A percentile compares a stretch with the other conserved stretches of the same genome.
These are phyloP conservation scores for Salix brachista DNA, from an alignment of 345 rosid genomes.

Conservation along the genomic window DNA sequence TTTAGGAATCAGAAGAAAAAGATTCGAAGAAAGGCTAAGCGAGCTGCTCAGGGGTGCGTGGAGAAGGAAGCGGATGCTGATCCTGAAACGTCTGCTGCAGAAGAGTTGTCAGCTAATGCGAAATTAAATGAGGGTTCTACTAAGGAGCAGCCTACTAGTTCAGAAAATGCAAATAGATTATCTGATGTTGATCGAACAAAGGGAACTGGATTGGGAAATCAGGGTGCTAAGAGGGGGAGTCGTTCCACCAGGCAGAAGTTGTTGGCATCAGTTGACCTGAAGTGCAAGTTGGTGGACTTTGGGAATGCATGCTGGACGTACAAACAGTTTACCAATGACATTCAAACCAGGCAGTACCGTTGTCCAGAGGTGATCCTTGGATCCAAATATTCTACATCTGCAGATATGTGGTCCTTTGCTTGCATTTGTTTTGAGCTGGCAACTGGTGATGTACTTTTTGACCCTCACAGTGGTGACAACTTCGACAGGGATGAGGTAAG, in stretches of 20 bases:
- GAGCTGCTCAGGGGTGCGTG: constrained; percentile 48
- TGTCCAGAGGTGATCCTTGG: constrained; percentile 76
- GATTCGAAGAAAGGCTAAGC: constrained; percentile 54
- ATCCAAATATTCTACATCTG: constrained; percentile 73
- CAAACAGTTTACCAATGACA: constrained; percentile 70
- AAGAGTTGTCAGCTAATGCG: constrained; percentile 22
- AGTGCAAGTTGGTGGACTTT: constrained; percentile 73
- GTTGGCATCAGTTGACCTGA: constrained; percentile 43
- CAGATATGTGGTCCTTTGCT: constrained; percentile 76
- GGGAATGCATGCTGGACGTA: constrained; percentile 83
- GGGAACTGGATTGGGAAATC: constrained; percentile 22
- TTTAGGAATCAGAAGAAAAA: constrained; percentile 58
- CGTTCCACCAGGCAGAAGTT: constrained; percentile 47
- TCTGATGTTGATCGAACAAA: constrained; percentile 43
- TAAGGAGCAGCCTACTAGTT: constrained; percentile 38
- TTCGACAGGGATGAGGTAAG: constrained; percentile 74
- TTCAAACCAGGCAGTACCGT: constrained; percentile 72
- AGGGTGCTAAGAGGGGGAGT: constrained; percentile 42
- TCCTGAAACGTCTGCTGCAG: constrained; percentile 36
- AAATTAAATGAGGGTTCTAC: constrained; percentile 24
- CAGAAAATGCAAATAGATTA: constrained; percentile 21
- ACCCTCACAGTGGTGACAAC: constrained; percentile 71
- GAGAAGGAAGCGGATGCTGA: constrained; percentile 43
- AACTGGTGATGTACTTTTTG: constrained; percentile 71
- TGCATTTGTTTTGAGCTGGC: constrained; percentile 82